Evolutionary conservation across 768 basidiomycete genomes (phyloP), one percentile per base, ranked within the genome.

Genomic region (Leccinum arenicola): DNA sequence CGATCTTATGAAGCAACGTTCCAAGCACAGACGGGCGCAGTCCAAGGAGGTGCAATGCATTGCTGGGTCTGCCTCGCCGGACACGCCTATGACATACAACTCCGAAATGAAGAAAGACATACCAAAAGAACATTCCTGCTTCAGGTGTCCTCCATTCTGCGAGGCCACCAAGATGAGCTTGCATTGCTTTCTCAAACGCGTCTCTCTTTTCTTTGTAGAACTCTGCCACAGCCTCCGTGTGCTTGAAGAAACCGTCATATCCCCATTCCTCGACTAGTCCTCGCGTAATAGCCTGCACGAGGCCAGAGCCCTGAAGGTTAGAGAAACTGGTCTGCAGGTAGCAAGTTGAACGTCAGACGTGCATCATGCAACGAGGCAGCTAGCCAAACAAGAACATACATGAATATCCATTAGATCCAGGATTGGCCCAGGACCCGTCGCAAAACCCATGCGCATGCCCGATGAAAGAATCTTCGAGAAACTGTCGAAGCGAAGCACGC

Each of bases 101-200:
- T 15, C 60, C 58, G 52, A 55, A 61, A 21, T 54, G 59, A 64
- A 52, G 10, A 38, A 52, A 52, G 49, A 68, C 84, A 25, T 43
- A 87, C 89, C 91, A 95, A 71, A 93, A 86, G 78, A 96, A 95
- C 91, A 95, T 91, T 62, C 91, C 90, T 23, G 89, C 84, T 65
- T 87, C 85, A 9, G 91, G 91, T 0, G 77, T 72, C 55, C 69
- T 75, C 88, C 88, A 89, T 71, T 88, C 84, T 17, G 86, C 93
- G 33, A 95, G 77, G 3, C 86, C 92, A 52, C 77, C 75, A n/a
- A 97, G 82, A 71, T 96, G 83, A 67, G 82, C 84, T 66, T 82
- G 78, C 78, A 94, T 85, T 52, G 89, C 87, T 2, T 69, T 71
- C 71, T 93, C 89, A 70, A 97, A 96, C 21, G 86, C 77, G 65